Conservation (phyloP, 2,329 filamentous ascomycete genomes). For the Cladophialophora bantiana region DNA sequence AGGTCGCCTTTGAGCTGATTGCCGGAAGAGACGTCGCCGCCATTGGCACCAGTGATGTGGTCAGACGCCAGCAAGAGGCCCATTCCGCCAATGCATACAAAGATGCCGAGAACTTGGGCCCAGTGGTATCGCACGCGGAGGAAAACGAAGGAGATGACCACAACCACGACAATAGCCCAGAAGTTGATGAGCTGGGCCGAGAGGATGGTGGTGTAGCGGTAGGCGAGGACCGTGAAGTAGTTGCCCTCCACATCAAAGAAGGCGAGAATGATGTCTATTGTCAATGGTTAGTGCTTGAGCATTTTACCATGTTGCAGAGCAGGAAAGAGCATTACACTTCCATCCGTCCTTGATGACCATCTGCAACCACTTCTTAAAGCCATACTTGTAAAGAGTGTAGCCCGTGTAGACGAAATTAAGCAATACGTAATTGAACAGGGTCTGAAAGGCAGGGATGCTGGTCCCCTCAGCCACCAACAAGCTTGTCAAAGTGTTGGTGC, state of each 20-base stretch:
- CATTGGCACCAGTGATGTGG: slow-evolving; percentile 77
- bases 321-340: slow-evolving; percentile 65
- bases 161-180: slow-evolving; percentile 95
- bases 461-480: slow-evolving; percentile 73
- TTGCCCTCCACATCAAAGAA: slow-evolving; percentile 97
- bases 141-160: slow-evolving; percentile 80
- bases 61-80: slow-evolving; percentile 86
- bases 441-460: slow-evolving; percentile 93
- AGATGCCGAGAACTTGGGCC: slow-evolving; percentile 83
- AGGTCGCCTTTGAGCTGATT: slow-evolving; percentile 88
- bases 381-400: slow-evolving; percentile 80
- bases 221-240: slow-evolving; percentile 96
- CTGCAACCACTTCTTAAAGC: slow-evolving; percentile 71
- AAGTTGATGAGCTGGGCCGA: slow-evolving; percentile 97
- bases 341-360: slow-evolving; percentile 77
- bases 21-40: slow-evolving; percentile 61
- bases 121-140: slow-evolving; percentile 88
- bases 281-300: neutral
- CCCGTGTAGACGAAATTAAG: slow-evolving; percentile 82
- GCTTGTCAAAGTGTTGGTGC: slow-evolving; percentile 86
- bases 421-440: slow-evolving; percentile 90
- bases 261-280: slow-evolving; percentile 76
- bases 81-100: slow-evolving; percentile 90
- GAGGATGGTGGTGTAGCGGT: slow-evolving; percentile 88
- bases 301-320: neutral